Base-by-base conservation (phyloP, 2,329 filamentous ascomycete genomes). In the Elsinoe batatas region DNA sequence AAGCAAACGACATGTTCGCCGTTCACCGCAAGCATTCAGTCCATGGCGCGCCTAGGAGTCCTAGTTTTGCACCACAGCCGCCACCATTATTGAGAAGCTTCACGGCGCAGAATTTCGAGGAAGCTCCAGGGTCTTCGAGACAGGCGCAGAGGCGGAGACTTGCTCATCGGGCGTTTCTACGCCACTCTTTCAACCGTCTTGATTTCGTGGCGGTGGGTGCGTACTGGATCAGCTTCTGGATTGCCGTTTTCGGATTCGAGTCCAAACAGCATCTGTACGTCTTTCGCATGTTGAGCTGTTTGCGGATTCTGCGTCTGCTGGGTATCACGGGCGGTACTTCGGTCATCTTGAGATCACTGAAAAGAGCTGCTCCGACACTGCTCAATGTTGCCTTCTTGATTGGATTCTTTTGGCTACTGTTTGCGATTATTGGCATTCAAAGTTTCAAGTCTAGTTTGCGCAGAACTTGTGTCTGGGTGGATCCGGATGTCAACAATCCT, bases 391-490 rank as follows among this genome's bases (percentile, higher is more conserved):
- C 88, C 1, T 96, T 98, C 67, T 76, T 98, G 18, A 90, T 98
- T 61, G 81, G 87, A 12, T 98, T 98, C 72, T 98, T 98, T 72
- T 98, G 93, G 93, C 79, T 98, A 40, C 74, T 97, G 10, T 98
- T 98, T 72, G 93, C 90, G 36, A 96, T 98, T 59, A 84, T 98
- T 57, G 94, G 93, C 5, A 87, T 98, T 18, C 94, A 98, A 68
- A 95, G 88, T 71, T 98, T 98, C 70, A 78, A 78, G 58, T 75
- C 75, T 43, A 78, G 75, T 61, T 64, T 77, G 12, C 67, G 74
- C 40, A 70, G 76, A 36, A 72, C 68, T 12, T 78, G 76, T 57
- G 73, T 76, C 11, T 76, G 73, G 73, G 61, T 83, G 72, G 65
- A 75, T 70, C 60, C 84, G 76, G 64, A 65, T 8, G 69, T 68